Conservation (phyloP, 2,329 filamentous ascomycete genomes). For the Hypomyces perniciosus region DNA sequence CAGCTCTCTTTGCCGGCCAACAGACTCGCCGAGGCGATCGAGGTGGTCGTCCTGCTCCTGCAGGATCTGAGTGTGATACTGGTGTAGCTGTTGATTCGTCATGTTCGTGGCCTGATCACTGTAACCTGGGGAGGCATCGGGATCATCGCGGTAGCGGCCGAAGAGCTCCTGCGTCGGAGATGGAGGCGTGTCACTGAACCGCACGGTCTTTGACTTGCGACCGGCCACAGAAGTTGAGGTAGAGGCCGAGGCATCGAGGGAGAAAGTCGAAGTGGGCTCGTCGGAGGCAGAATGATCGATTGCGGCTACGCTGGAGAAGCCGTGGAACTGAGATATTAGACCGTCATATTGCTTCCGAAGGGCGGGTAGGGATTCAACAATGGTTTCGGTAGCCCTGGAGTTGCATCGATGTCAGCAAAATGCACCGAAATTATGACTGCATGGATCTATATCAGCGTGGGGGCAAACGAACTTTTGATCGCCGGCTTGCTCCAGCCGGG, state of each 20-base stretch:
- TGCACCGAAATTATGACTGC: not conserved
- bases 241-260: conserved; percentile 58
- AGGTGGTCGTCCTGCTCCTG: conserved; percentile 90
- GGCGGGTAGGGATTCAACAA: conserved; percentile 59
- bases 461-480: conserved; percentile 51
- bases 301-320: conserved; percentile 40
- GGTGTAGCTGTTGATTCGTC: conserved; percentile 79
- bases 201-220: conserved; percentile 64
- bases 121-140: conserved; percentile 50
- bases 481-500: conserved; percentile 56
- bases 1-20: conserved; percentile 83
- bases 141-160: conserved; percentile 65
- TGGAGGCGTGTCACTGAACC: conserved; percentile 66
- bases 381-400: conserved; percentile 39
- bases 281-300: conserved; percentile 45
- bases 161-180: conserved; percentile 39
- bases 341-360: conserved; percentile 71
- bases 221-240: not conserved
- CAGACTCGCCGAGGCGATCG: conserved; percentile 79
- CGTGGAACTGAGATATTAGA: conserved; percentile 74
- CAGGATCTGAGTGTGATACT: conserved; percentile 74
- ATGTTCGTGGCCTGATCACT: conserved; percentile 54
- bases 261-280: conserved; percentile 36
- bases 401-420: not conserved
- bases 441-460: not conserved